Percentiles rank a stretch among this genome's conserved stretches.
phyloP scores from a whole-genome alignment of 106 monocot genomes.

The Triglochin maritima region DNA sequence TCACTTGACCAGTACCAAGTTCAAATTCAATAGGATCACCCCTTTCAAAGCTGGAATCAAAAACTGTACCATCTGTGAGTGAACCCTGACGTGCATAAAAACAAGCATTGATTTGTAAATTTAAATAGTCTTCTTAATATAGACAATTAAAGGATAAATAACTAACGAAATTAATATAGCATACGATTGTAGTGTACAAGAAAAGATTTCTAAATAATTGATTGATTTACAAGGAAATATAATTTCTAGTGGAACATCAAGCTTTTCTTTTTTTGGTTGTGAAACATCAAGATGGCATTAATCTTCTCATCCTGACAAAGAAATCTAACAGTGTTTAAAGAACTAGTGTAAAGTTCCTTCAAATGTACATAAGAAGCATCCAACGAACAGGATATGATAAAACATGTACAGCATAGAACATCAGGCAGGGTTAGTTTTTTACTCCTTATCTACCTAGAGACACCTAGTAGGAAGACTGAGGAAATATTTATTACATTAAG shows the following conservation, averaged over 20 bases:
- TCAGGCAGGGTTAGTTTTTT: too few species aligned
- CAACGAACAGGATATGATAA: too few species aligned
- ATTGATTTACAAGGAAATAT: not conserved
- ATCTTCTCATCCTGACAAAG: too few species aligned
- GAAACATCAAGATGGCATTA: too few species aligned
- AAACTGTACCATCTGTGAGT: conserved; percentile 83
- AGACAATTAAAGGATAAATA: not conserved
- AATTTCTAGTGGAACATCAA: not conserved
- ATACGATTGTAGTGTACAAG: not conserved
- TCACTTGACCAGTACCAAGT: conserved; percentile 92
- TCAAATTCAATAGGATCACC: conserved; percentile 99
- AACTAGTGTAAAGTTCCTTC: too few species aligned
- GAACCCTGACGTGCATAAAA: conserved; percentile 33
- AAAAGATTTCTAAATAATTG: not conserved
- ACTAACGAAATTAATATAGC: not conserved
- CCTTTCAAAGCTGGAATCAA: conserved; percentile 96
- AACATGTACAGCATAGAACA: too few species aligned
- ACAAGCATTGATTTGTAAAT: not conserved
- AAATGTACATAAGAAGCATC: too few species aligned
- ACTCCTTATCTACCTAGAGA: too few species aligned
- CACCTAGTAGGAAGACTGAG: too few species aligned
- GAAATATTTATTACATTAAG: too few species aligned
- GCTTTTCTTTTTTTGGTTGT: too few species aligned
- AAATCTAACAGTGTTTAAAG: too few species aligned
- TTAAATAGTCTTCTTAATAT: not conserved